phyloP scores from a whole-genome alignment of 495 filamentous ascomycete species.

The Penicillium pancosmium region DNA sequence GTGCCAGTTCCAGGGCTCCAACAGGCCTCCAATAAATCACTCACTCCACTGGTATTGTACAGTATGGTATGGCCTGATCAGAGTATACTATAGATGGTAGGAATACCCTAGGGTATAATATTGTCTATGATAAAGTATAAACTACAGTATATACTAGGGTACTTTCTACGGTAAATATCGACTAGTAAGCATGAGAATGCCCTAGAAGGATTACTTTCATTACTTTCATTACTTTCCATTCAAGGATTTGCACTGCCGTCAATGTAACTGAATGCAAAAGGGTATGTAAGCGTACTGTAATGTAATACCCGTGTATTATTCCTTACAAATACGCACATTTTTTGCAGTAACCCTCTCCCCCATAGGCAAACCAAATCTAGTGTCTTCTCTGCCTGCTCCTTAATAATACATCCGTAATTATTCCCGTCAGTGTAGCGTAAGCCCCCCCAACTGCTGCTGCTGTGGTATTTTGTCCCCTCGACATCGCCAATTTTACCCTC shows the following conservation, averaged over 20 bases:
- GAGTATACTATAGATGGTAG: neutral
- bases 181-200: neutral
- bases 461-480: conserved; percentile 32
- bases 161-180: no score
- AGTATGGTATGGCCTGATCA: neutral
- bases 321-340: no score
- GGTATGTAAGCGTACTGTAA: neutral
- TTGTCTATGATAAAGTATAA: no score
- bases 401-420: neutral
- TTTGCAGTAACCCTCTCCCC: no score
- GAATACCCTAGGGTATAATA: no score
- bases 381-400: neutral
- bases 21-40: conserved; percentile 33
- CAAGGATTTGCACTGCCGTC: no score
- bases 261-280: no score
- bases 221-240: no score
- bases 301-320: neutral
- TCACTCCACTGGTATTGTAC: conserved; percentile 11
- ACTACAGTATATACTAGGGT: neutral
- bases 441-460: conserved; percentile 5
- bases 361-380: neutral
- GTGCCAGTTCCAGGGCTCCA: conserved; percentile 24
- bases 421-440: conserved; percentile 7
- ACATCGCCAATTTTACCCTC: conserved; percentile 30
- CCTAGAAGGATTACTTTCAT: neutral